Conservation (phyloP, 139 green algal species). For the Chlorella sp. region DNA sequence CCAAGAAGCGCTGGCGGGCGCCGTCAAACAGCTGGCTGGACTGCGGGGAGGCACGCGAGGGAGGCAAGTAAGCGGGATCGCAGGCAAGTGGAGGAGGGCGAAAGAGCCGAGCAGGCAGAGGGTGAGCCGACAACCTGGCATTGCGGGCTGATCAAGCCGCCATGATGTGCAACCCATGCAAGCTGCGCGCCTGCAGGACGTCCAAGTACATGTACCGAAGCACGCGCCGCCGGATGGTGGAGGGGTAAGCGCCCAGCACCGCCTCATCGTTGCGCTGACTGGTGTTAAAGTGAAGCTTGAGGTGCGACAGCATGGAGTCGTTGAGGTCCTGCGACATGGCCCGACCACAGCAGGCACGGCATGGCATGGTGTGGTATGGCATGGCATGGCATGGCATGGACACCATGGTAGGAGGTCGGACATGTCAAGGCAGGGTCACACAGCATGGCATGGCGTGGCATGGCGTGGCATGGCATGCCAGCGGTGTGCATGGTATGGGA, state of each 20-base stretch:
- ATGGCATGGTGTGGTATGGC: too few species aligned
- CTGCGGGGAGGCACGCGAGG: background rate
- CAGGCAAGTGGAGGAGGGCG: background rate
- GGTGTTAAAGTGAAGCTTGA: constrained; percentile 73
- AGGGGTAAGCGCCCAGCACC: constrained; percentile 60
- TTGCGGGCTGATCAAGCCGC: background rate
- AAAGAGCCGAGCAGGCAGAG: background rate
- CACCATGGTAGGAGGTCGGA: too few species aligned
- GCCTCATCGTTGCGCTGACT: constrained; percentile 64
- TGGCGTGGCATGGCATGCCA: too few species aligned
- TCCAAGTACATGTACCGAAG: constrained; percentile 63
- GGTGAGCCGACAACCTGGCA: background rate
- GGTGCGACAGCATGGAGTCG: constrained; percentile 67
- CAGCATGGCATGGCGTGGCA: too few species aligned
- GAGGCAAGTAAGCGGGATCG: background rate
- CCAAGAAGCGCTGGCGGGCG: constrained; percentile 53
- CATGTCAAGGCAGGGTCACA: too few species aligned
- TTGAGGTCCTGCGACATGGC: constrained; percentile 39
- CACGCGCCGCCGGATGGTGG: constrained; percentile 56
- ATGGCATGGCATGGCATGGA: too few species aligned
- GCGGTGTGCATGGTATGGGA: too few species aligned
- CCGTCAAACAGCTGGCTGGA: constrained; percentile 65
- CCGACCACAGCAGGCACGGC: background rate
- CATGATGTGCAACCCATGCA: too few species aligned
- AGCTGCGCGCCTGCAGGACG: constrained; percentile 22